Evolutionary conservation across 345 rosid genomes (phyloP), one percentile per base, ranked within the genome.

Genomic region (Laguncularia racemosa): DNA sequence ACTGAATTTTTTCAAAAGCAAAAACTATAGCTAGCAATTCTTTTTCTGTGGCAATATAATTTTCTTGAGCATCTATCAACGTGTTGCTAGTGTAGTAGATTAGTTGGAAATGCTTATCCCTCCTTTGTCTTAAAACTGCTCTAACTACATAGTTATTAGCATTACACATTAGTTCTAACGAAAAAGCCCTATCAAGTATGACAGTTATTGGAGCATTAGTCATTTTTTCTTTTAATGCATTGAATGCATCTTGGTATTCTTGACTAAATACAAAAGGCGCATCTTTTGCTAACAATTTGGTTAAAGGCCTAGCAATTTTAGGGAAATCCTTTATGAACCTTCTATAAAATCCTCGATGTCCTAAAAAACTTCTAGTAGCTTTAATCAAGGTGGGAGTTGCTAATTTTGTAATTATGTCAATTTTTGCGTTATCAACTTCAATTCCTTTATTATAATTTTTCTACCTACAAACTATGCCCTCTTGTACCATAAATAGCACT

Each of bases 261-360:
- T 20, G 13, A 28, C 14, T 2, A 46, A 45, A 20, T 10, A 38
- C 13, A 38, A 51, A 16, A 7, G 46, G 1, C 9, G 26, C 0
- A 1, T 1, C 2, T 13, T 16, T 52, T 16, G 16, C 33, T 5
- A 16, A 4, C 1, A 50, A 17, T 2, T 28, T 40, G 16, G 17
- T 3, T 9, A 60, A 10, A 4, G 56, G 48, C 19, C 15, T 19
- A 9, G 49, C 13, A 9, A 51, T 51, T 11, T 60, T 60, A 0
- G 47, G 28, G 16, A 60, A 60, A 13, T 50, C 26, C 9, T 38
- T 16, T 6, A 60, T 50, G 19, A 60, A 60, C n/a, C 61, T 3
- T 14, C 44, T 46, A 4, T 20, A 46, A 12, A 58, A 58, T 5
- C 61, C 20, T 8, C 18, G 28, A 60, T 50, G 48, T 18, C 64